These are phyloP conservation scores for Emmonsiellopsis sp. DNA, from an alignment of 2,329 filamentous ascomycete species.

Conservation along the genomic window DNA sequence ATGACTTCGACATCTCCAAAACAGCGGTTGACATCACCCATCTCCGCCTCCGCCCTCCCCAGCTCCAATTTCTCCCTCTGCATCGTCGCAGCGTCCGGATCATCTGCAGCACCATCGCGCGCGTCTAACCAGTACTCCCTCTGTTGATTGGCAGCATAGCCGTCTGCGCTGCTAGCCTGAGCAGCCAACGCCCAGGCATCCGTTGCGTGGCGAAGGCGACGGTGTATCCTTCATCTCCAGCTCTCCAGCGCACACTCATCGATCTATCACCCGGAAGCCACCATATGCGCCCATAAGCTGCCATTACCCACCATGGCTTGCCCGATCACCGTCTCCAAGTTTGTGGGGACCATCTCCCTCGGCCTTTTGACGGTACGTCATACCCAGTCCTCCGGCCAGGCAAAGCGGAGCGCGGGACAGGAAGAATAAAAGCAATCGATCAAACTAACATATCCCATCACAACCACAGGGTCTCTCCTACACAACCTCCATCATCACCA, in stretches of 20 bases:
- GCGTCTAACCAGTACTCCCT: background rate
- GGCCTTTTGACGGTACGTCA: conserved; percentile 73
- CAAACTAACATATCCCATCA: background rate
- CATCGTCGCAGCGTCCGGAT: background rate
- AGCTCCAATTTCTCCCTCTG: background rate
- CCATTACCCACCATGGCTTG: conserved; percentile 46
- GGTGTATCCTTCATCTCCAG: background rate
- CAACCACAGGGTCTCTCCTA: conserved; percentile 70
- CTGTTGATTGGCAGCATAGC: background rate
- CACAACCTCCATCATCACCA: conserved; percentile 64
- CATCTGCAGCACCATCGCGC: background rate
- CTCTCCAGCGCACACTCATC: background rate
- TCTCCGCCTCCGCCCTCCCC: background rate
- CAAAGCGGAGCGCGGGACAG: conserved; percentile 2
- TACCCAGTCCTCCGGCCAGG: conserved; percentile 5
- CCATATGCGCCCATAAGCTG: background rate
- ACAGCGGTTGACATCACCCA: background rate
- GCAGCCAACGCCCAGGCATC: background rate
- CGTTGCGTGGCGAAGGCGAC: background rate
- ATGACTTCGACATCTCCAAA: too few relatives aligned
- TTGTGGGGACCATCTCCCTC: conserved; percentile 82
- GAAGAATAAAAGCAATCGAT: background rate
- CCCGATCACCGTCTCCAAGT: conserved; percentile 73
- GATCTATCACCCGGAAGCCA: background rate
- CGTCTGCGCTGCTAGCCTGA: background rate